Evolutionary conservation across 352 stramenopile species (phyloP).

Genomic region (Pythium oligandrum): DNA sequence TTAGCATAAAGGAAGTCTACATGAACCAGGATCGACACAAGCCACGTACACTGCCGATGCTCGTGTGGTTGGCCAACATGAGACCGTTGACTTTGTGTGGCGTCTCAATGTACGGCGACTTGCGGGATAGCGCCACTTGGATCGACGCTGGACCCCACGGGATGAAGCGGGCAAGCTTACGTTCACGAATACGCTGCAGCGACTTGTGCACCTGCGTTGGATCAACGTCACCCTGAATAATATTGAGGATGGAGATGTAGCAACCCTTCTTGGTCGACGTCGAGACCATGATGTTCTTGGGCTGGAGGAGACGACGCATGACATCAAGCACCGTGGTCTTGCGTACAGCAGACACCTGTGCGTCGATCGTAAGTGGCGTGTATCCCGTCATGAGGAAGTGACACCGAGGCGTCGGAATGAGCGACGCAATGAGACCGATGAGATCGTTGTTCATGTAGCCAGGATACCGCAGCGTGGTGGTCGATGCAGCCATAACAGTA

Average conservation of each 20-base stretch:
- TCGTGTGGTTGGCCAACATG: slow-evolving; percentile 99
- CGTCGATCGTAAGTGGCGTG: slow-evolving; percentile 96
- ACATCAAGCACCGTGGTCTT: slow-evolving; percentile 99
- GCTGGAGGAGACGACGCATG: slow-evolving; percentile 94
- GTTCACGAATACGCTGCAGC: slow-evolving; percentile 97
- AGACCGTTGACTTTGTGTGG: slow-evolving; percentile 97
- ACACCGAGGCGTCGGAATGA: slow-evolving; percentile 98
- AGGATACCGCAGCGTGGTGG: slow-evolving; percentile 95
- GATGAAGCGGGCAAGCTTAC: slow-evolving; percentile 97
- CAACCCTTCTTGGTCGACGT: slow-evolving; percentile 94
- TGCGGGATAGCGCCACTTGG: slow-evolving; percentile 97
- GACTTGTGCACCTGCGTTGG: slow-evolving; percentile 98
- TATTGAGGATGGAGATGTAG: slow-evolving; percentile 99
- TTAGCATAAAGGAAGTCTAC: background rate
- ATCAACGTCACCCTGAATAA: slow-evolving; percentile 99
- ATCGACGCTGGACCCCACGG: slow-evolving; percentile 98
- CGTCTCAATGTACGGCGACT: slow-evolving; percentile 96
- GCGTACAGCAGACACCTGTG: slow-evolving; percentile 88
- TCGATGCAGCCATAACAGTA: slow-evolving; percentile 98
- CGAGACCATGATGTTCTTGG: slow-evolving; percentile 99
- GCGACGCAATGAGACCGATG: slow-evolving; percentile 95
- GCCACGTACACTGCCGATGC: slow-evolving; percentile 81
- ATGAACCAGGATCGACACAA: no score
- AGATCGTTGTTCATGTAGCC: slow-evolving; percentile 99
- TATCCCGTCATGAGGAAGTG: slow-evolving; percentile 99